A percentile compares a stretch with the other conserved stretches of the same genome.
Conservation (phyloP, 257 asterid genomes). For the Fraxinus cuspidata region DNA sequence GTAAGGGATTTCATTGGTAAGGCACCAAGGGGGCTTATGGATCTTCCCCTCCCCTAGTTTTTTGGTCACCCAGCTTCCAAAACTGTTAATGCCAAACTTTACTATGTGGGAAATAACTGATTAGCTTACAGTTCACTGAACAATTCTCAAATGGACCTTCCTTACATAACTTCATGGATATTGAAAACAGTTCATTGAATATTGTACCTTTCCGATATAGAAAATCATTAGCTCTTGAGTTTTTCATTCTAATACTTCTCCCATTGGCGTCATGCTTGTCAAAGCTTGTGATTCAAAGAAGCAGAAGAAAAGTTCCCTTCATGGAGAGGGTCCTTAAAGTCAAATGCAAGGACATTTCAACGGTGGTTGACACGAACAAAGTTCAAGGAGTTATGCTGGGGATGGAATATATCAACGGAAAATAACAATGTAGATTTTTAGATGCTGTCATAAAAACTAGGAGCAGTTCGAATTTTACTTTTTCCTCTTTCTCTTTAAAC, state of each 20-base stretch:
- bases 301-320: background rate
- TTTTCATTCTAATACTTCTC: background rate
- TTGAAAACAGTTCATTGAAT: background rate
- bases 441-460: background rate
- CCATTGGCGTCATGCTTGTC: background rate
- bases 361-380: background rate
- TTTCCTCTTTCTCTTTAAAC: background rate
- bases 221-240: constrained; percentile 1
- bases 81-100: background rate
- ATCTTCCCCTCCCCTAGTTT: background rate
- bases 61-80: background rate
- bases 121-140: background rate
- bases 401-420: background rate
- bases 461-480: background rate
- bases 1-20: background rate
- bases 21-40: background rate
- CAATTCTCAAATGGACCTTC: background rate
- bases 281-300: background rate
- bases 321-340: background rate
- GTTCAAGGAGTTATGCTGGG: background rate
- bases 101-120: background rate
- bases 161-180: background rate
- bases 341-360: background rate
- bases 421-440: background rate
- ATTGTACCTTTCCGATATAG: background rate